Evolutionary conservation across 805 yeast genomes (phyloP).

Genomic region (Myxozyma lipomycoides): DNA sequence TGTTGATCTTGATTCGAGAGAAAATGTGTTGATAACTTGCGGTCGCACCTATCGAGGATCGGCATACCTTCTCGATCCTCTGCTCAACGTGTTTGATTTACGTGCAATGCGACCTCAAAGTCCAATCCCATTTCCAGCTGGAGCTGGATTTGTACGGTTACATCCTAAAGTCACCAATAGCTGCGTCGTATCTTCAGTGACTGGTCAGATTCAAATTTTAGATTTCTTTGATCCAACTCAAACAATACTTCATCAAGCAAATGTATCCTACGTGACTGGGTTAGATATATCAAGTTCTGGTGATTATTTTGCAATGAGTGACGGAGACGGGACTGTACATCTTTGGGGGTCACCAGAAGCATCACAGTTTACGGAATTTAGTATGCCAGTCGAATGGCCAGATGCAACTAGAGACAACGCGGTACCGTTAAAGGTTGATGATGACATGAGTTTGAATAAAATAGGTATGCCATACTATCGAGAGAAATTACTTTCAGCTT

Average conservation of each 20-base stretch:
- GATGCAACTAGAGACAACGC: conserved; percentile 33
- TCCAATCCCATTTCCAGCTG: conserved; percentile 84
- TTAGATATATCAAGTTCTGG: conserved; percentile 66
- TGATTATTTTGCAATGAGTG: conserved; percentile 68
- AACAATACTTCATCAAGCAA: conserved; percentile 63
- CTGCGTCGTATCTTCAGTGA: conserved; percentile 64
- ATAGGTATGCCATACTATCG: conserved; percentile 87
- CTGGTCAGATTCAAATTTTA: conserved; percentile 81
- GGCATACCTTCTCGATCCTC: conserved; percentile 60
- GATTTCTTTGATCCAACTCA: conserved; percentile 78
- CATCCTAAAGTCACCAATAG: conserved; percentile 85
- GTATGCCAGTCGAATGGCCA: conserved; percentile 56
- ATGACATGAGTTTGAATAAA: conserved; percentile 52
- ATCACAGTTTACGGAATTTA: conserved; percentile 43
- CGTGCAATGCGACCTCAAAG: conserved; percentile 65
- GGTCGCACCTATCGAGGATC: conserved; percentile 54
- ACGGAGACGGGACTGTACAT: conserved; percentile 57
- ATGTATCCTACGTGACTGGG: conserved; percentile 45
- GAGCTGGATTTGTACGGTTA: conserved; percentile 76
- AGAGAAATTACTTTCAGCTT: conserved; percentile 71
- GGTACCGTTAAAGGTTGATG: conserved; percentile 9
- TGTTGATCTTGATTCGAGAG: conserved; percentile 40
- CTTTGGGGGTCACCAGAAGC: conserved; percentile 58
- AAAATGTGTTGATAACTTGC: conserved; percentile 58
- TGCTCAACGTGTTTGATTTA: conserved; percentile 77